A percentile compares a stretch with the other conserved stretches of the same genome.
phyloP scores from a whole-genome alignment of 1,284 basidiomycete species.

The Sporisorium exsertum region DNA sequence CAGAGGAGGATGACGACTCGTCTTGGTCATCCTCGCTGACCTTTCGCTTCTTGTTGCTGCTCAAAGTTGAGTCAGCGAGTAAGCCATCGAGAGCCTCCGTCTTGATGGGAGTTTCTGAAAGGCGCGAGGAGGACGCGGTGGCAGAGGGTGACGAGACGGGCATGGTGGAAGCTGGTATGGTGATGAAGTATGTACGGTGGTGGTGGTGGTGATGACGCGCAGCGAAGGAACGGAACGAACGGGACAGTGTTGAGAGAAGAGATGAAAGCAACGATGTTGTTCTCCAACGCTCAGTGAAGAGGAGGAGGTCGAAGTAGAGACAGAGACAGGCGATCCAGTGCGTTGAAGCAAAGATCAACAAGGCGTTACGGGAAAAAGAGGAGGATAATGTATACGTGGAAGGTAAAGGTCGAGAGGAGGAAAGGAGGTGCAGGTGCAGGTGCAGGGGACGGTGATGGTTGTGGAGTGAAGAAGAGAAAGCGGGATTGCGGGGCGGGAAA shows the following conservation, averaged over 20 bases:
- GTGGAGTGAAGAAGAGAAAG: constrained; percentile 5
- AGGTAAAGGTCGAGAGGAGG: constrained; percentile 8
- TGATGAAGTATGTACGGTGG: constrained; percentile 14
- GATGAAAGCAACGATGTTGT: constrained; percentile 6
- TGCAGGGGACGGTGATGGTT: constrained; percentile 22
- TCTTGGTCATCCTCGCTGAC: constrained; percentile 14
- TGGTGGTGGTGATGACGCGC: constrained; percentile 17
- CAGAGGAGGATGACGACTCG: constrained; percentile 17
- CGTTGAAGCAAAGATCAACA: constrained; percentile 35
- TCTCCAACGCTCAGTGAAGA: constrained; percentile 49
- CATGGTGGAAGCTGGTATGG: constrained; percentile 12
- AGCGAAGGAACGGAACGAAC: not conserved
- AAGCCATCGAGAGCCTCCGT: constrained; percentile 10
- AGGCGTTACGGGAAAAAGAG: constrained; percentile 3
- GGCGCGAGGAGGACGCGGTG: constrained; percentile 30
- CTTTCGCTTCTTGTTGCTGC: constrained; percentile 47
- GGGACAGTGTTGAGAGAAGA: not conserved
- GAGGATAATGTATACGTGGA: constrained; percentile 30
- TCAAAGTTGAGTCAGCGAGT: constrained; percentile 8
- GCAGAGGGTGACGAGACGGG: constrained; percentile 15
- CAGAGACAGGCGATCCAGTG: constrained; percentile 18
- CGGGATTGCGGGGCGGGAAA: constrained; percentile 6
- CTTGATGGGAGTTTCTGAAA: constrained; percentile 35
- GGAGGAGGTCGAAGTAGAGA: constrained; percentile 31
- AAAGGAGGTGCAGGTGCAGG: constrained; percentile 8